A percentile compares a stretch with the other conserved stretches of the same genome.
phyloP scores from a whole-genome alignment of 352 stramenopile genomes.

The Phytophthora sansomeana region DNA sequence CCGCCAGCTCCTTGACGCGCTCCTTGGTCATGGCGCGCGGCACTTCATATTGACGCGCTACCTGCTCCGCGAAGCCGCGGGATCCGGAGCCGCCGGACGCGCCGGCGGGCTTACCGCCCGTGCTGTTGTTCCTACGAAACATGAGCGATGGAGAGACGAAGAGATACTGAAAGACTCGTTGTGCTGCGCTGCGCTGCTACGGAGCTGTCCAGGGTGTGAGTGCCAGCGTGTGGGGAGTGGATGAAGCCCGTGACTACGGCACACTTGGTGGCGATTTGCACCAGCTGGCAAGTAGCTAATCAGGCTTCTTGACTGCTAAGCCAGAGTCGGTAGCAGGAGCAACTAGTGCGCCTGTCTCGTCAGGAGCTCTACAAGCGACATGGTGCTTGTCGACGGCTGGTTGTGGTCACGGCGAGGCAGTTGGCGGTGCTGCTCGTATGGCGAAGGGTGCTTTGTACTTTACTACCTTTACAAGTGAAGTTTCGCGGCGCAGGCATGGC shows the following conservation, averaged over 20 bases:
- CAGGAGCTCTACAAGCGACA: no score
- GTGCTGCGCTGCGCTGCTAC: no score
- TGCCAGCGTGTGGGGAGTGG: no score
- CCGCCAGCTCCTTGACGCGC: slow-evolving; percentile 49
- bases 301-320: no score
- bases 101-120: slow-evolving; percentile 29
- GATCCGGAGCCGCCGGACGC: no score
- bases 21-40: slow-evolving; percentile 51
- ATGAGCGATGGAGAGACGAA: slow-evolving; percentile 27
- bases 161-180: slow-evolving; percentile 18
- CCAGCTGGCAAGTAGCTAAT: no score
- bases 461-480: background rate
- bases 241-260: no score
- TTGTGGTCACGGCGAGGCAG: background rate
- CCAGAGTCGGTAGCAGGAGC: no score
- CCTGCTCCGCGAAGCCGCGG: slow-evolving; percentile 66
- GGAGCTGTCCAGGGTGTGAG: no score
- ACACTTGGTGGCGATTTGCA: no score
- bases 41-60: slow-evolving; percentile 68
- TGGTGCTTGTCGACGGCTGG: background rate
- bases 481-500: no score
- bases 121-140: slow-evolving; percentile 50
- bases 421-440: background rate
- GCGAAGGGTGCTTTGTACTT: background rate
- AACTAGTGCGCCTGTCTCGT: no score